A percentile compares a stretch with the other conserved stretches of the same genome.
Evolutionary conservation across 2,329 filamentous ascomycete species (phyloP).

Genomic region (Aureobasidium sp.): DNA sequence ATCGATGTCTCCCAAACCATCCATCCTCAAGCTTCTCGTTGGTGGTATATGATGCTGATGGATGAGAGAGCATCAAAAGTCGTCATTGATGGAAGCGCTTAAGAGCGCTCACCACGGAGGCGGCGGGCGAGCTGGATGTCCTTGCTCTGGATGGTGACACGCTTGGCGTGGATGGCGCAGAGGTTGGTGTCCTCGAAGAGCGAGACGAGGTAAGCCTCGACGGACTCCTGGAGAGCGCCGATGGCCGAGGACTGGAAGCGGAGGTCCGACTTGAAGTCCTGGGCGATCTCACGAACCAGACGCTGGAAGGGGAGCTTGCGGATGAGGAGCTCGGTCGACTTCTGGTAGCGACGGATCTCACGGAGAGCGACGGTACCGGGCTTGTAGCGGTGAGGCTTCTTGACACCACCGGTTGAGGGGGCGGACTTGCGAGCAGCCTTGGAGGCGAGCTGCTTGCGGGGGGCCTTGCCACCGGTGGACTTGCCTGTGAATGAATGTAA

Average conservation of each 20-base stretch:
- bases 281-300: slow-evolving; percentile 68
- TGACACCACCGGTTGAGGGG: slow-evolving; percentile 74
- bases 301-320: slow-evolving; percentile 72
- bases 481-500: slow-evolving; percentile 48
- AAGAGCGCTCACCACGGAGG: slow-evolving; percentile 47
- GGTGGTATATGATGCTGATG: slow-evolving; percentile 13
- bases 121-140: slow-evolving; percentile 82
- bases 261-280: slow-evolving; percentile 58
- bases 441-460: slow-evolving; percentile 94
- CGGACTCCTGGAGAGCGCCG: slow-evolving; percentile 82
- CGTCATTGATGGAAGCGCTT: slow-evolving; percentile 24
- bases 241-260: slow-evolving; percentile 97
- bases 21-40: slow-evolving; percentile 12
- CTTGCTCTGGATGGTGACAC: slow-evolving; percentile 64
- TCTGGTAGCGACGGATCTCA: slow-evolving; percentile 88
- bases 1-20: slow-evolving; percentile 13
- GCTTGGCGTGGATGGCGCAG: slow-evolving; percentile 92
- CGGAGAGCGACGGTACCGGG: slow-evolving; percentile 68
- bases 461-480: slow-evolving; percentile 64
- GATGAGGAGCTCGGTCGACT: slow-evolving; percentile 77
- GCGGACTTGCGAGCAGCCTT: slow-evolving; percentile 98
- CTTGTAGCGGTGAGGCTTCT: slow-evolving; percentile 49
- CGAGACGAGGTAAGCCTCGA: slow-evolving; percentile 93
- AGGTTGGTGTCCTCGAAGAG: slow-evolving; percentile 96
- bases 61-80: slow-evolving; percentile 13